Evolutionary conservation across 2,329 filamentous ascomycete species (phyloP).

Genomic region (Epichloe coenophiala): DNA sequence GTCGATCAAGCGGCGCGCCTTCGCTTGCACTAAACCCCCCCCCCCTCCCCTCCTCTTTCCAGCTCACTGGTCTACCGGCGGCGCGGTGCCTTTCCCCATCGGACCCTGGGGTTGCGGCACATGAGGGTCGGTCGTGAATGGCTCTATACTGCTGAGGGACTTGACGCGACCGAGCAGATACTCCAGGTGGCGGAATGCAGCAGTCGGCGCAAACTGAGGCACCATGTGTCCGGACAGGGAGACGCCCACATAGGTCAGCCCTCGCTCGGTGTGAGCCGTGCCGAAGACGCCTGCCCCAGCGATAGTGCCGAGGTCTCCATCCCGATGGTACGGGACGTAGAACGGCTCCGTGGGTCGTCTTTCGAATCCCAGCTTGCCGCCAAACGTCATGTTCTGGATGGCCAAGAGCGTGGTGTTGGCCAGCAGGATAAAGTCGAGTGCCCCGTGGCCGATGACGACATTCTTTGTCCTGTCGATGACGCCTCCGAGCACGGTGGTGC

Average conservation of each 20-base stretch:
- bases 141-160: constrained; percentile 23
- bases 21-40: no score
- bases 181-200: constrained; percentile 58
- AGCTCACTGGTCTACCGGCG: background rate
- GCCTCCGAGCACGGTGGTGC: constrained; percentile 32
- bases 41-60: no score
- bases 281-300: constrained; percentile 52
- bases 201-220: constrained; percentile 53
- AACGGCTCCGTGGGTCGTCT: constrained; percentile 44
- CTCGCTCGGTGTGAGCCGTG: constrained; percentile 56
- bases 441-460: constrained; percentile 62
- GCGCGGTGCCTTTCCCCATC: background rate
- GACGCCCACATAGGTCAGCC: constrained; percentile 56
- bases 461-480: constrained; percentile 61
- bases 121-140: background rate
- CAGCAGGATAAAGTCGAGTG: constrained; percentile 54
- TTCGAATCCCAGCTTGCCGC: constrained; percentile 56
- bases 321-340: constrained; percentile 41
- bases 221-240: constrained; percentile 52
- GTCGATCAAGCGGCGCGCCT: no score
- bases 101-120: background rate
- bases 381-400: constrained; percentile 74
- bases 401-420: constrained; percentile 55
- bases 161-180: constrained; percentile 58
- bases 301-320: constrained; percentile 20